Base-by-base conservation (phyloP, 2,329 filamentous ascomycete species). In the Aspergillus sergii region DNA sequence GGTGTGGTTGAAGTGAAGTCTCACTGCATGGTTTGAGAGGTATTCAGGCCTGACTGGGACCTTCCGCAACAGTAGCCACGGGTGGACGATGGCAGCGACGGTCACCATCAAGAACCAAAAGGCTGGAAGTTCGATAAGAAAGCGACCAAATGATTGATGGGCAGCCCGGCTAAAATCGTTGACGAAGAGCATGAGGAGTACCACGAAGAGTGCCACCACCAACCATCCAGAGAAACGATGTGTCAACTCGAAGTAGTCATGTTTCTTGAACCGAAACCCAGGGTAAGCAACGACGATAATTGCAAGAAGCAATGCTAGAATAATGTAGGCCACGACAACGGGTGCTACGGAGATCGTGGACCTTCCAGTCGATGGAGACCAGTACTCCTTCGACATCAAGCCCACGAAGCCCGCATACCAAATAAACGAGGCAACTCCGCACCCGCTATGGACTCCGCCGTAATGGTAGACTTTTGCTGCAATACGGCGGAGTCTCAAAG, bases 151-250 rank as follows among this genome's bases (percentile, higher is more conserved):
- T 4, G 73, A 68, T 45, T 75, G 71, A 4, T 80, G 66, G 16
- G 74, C 62, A 23, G 75, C 73, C 16, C 69, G 68, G 21, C 78
- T 72, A n/a, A 78, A 74, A 43, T 81, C 74, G 57, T 83, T 77
- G n/a, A 82, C 78, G 39, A 86, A 78, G 11, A 91, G 77, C 48
- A 91, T 72, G 10, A 85, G 82, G 63, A 90, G 85, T 0, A 79
- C 82, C 85, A 91, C 90, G 72, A 93, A 89, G 36, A 92, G 77
- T 1, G 78, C 81, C 7, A 93, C 80, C 11, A 86, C 82, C 12
- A 84, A 81, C 91, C 91, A 93, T n/a, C 90, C 91, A 6, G 84
- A 84, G 74, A 91, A 93, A 55, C 91, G 88, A 76, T 93, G 91
- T 54, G 85, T 85, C 55, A 86, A 78, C 78, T 93, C 91, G 72